Conservation (phyloP, 2,329 filamentous ascomycete genomes). For the Penicillium sp. region DNA sequence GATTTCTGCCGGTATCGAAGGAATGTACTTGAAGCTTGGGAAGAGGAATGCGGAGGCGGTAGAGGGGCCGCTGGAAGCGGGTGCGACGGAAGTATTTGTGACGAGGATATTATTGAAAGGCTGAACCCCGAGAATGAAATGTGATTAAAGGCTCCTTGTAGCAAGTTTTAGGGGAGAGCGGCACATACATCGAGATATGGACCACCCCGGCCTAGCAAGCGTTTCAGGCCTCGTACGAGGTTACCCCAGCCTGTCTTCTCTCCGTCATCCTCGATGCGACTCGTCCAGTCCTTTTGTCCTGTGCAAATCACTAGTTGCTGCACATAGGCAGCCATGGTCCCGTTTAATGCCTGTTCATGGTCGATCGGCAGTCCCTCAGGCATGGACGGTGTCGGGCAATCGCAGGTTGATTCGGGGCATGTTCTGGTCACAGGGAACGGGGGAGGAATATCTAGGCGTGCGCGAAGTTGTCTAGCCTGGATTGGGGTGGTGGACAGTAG, state of each 20-base stretch:
- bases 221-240: conserved; percentile 64
- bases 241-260: conserved; percentile 43
- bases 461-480: conserved; percentile 18
- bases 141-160: conserved; percentile 1
- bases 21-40: conserved; percentile 77
- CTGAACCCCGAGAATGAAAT: conserved; percentile 42
- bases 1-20: conserved; percentile 61
- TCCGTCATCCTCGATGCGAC: conserved; percentile 77
- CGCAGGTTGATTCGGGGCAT: conserved; percentile 73
- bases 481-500: conserved; percentile 22
- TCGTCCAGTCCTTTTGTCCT: conserved; percentile 73
- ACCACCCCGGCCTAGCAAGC: conserved; percentile 61
- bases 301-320: conserved; percentile 83
- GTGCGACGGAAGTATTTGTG: conserved; percentile 69
- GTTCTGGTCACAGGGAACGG: conserved; percentile 48
- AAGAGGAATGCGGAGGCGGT: conserved; percentile 66
- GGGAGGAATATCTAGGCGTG: conserved; percentile 35
- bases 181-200: conserved; percentile 56
- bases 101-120: conserved; percentile 78
- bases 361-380: conserved; percentile 71
- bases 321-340: conserved; percentile 70
- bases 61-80: conserved; percentile 36
- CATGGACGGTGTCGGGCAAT: conserved; percentile 68
- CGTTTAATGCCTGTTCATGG: conserved; percentile 62
- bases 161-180: background rate